Evolutionary conservation across 345 rosid genomes (phyloP).

Genomic region (Ceriops tagal): DNA sequence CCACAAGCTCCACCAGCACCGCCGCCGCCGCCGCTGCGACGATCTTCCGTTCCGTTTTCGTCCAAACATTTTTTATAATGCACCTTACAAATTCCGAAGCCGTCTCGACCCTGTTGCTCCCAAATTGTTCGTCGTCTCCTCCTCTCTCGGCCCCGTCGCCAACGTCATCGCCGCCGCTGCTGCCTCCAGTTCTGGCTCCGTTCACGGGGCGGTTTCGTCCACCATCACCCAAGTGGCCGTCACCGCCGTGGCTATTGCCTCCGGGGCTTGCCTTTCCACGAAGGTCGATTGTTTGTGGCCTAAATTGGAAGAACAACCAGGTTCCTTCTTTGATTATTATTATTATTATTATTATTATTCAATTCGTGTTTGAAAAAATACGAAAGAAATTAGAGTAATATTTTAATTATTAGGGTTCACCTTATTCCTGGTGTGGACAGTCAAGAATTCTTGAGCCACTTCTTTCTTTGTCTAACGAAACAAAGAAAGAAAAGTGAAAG

Average conservation of each 20-base stretch:
- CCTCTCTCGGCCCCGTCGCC: constrained; percentile 23
- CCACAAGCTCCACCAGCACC: constrained; percentile 6
- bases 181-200: constrained; percentile 32
- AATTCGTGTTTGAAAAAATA: background rate
- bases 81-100: constrained; percentile 24
- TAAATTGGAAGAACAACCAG: constrained; percentile 56
- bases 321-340: constrained; percentile 17
- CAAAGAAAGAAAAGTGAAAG: no score
- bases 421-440: no score
- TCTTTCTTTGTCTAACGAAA: no score
- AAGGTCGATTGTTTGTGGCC: constrained; percentile 75
- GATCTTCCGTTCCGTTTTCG: background rate
- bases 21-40: background rate
- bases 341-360: background rate
- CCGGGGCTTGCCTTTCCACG: constrained; percentile 77
- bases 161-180: constrained; percentile 44
- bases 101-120: constrained; percentile 24
- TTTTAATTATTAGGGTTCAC: no score
- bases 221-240: constrained; percentile 67
- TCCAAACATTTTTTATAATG: background rate
- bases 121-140: constrained; percentile 29
- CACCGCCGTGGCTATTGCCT: constrained; percentile 68
- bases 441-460: no score
- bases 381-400: background rate
- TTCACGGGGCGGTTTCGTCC: constrained; percentile 57